Evolutionary conservation across 257 asterid species (phyloP), one percentile per base, ranked within the genome.

Genomic region (Verbascum thapsus): DNA sequence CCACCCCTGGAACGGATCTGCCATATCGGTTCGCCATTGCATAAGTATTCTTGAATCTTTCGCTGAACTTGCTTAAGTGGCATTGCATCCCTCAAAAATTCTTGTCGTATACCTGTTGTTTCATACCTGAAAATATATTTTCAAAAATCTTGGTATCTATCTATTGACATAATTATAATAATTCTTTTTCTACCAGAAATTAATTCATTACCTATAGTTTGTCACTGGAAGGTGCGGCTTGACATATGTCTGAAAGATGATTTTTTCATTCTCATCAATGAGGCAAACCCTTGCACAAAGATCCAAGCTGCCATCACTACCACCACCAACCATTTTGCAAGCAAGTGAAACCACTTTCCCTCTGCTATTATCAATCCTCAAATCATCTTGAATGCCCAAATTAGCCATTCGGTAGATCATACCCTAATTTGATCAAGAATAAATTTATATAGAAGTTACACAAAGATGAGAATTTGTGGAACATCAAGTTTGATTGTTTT

Each of bases 281-380:
- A 90, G 82, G 75, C 96, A 91, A 43, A 91, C 80, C 73, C 98
- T 79, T 40, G 85, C 96, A 56, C 98, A 88, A 58, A 88, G 90
- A 76, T 88, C 96, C 26, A 86, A 62, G 32, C 95, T 77, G 16
- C 98, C 98, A 75, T 91, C 96, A 38, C 88, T 85, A 39, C 98
- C 98, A 10, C 98, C 98, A 0, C 96, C 95, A 6, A 91, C 96
- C 95, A 86, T 91, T 74, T 84, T 91, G 79, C 98, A 91, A 20
- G 92, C 95, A 32, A 91, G 82, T 26, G 98, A 80, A 62, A 88
- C 95, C 58, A 74, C 87, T 74, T 74, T 91, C 41, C 79, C 89
- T 72, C 90, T 72, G 48, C 66, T 74, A 44, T 76, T 81, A 39
- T 86, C 98, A 9, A 74, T 82, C 72, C 87, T 84, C 72, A 86